Percentiles rank a stretch among this genome's conserved stretches.
Conservation (phyloP, 495 filamentous ascomycete genomes). For the Pyrenula massariospora region DNA sequence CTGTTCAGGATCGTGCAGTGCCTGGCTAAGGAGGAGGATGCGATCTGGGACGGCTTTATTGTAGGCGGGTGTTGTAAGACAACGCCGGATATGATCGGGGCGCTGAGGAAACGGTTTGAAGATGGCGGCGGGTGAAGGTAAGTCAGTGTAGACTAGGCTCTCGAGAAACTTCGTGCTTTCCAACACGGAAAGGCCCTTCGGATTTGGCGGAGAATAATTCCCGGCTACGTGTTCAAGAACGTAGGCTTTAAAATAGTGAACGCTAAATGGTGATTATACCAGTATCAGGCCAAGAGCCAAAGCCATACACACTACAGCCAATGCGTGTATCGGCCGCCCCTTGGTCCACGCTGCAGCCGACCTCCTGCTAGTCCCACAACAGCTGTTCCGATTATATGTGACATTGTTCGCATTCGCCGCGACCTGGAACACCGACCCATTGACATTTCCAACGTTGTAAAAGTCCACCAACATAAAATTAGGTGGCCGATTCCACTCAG, state of each 20-base stretch:
- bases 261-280: too few relatives aligned
- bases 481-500: slow-evolving; percentile 65
- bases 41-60: slow-evolving; percentile 33
- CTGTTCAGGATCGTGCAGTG: slow-evolving; percentile 21
- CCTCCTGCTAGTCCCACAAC: slow-evolving; percentile 30
- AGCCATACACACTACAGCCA: not conserved
- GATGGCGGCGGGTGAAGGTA: too few relatives aligned
- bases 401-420: slow-evolving; percentile 80
- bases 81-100: not conserved
- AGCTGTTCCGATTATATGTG: slow-evolving; percentile 64
- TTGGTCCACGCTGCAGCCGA: not conserved
- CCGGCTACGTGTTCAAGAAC: too few relatives aligned
- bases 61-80: slow-evolving; percentile 56
- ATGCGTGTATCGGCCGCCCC: not conserved
- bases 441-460: slow-evolving; percentile 58
- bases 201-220: too few relatives aligned
- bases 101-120: too few relatives aligned
- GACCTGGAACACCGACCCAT: slow-evolving; percentile 85
- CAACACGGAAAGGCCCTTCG: too few relatives aligned
- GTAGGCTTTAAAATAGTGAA: too few relatives aligned
- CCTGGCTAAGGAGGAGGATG: slow-evolving; percentile 22
- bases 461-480: slow-evolving; percentile 88
- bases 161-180: too few relatives aligned
- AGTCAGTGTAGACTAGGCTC: too few relatives aligned
- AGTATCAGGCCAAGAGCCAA: not conserved